Base-by-base conservation (phyloP, 1,284 basidiomycete genomes). In the Cutaneotrichosporon cutaneum region DNA sequence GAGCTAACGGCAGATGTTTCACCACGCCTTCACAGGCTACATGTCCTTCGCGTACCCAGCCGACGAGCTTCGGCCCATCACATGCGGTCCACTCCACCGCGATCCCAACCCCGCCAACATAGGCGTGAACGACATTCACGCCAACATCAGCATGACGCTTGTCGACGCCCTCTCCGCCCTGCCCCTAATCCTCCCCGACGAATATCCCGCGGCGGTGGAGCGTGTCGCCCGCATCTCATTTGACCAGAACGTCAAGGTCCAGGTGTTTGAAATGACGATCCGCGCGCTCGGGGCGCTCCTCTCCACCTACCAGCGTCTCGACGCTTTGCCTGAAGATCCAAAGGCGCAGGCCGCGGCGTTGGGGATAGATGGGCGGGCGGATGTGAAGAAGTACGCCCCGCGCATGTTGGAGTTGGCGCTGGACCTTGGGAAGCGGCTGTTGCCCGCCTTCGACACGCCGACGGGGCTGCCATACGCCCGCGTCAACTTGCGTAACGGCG, bases 391-490 rank as follows among this genome's bases (percentile, higher is more conserved):
- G 87, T 90, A 92, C 71, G 82, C 82, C 18, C 86, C 84, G 39
- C 87, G 94, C 59, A 69, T 82, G 14, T 82, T 96, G 27, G 74
- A 83, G 16, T 79, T 96, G 77, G 94, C 94, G 4, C 78, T 87
- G 67, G 94, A 97, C 76, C 85, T 97, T 2, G 94, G 90, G 0
- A 81, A 86, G 62, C 84, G 94, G 57, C 76, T 97, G 42, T 77
- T 96, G 13, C 92, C 92, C 4, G 94, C 94, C 2, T 97, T 97
- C 76, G 79, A 85, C 2, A 94, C 92, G 3, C 86, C 88, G 0
- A 96, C 92, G 0, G 93, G 93, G 8, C 81, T 97, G 58, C 94
- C 94, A 7, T 92, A 86, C 73, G 91, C 94, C 54, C 85, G 94
- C 76, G 90, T 94, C 33, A 79, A 77, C 57, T 68, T 78, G 10